phyloP scores from a whole-genome alignment of 163 green algal species.

The Chlamydomonas reinhardtii region DNA sequence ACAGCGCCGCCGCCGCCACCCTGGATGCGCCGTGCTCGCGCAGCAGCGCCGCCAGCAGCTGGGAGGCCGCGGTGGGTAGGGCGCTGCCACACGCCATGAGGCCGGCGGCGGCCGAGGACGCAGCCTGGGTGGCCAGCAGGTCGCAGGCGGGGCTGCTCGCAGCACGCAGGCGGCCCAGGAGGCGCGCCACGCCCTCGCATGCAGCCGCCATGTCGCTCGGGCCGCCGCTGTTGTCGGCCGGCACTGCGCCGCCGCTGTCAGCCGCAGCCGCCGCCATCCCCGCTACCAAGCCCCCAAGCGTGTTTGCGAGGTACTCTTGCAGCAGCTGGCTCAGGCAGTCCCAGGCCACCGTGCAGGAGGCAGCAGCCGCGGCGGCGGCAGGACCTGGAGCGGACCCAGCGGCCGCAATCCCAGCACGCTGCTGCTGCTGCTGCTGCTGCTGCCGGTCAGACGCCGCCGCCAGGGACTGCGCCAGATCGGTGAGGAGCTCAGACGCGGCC shows the following conservation, averaged over 20 bases:
- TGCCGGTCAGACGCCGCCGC: not conserved
- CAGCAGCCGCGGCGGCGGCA: not conserved
- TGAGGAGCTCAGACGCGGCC: not conserved
- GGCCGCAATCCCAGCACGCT: not conserved
- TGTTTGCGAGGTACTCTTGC: not conserved
- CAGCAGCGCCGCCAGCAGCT: slow-evolving; percentile 39
- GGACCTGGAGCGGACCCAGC: not conserved
- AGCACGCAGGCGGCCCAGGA: slow-evolving; percentile 8
- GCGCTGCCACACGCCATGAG: not conserved
- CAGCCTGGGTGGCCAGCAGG: not conserved
- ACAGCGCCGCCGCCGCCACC: not conserved
- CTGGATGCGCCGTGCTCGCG: slow-evolving; percentile 16
- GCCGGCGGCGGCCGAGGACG: not conserved
- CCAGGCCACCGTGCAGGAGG: not conserved
- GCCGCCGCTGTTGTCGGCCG: not conserved
- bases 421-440: too few relatives aligned
- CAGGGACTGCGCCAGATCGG: not conserved
- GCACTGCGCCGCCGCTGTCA: not conserved
- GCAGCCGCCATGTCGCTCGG: not conserved
- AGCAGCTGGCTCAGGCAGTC: not conserved
- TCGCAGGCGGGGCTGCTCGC: not conserved
- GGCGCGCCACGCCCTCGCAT: not conserved
- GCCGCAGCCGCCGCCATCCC: not conserved
- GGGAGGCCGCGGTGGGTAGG: slow-evolving; percentile 11
- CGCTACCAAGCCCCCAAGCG: not conserved